phyloP scores from a whole-genome alignment of 495 filamentous ascomycete species.

The Aspergillus sparsus region DNA sequence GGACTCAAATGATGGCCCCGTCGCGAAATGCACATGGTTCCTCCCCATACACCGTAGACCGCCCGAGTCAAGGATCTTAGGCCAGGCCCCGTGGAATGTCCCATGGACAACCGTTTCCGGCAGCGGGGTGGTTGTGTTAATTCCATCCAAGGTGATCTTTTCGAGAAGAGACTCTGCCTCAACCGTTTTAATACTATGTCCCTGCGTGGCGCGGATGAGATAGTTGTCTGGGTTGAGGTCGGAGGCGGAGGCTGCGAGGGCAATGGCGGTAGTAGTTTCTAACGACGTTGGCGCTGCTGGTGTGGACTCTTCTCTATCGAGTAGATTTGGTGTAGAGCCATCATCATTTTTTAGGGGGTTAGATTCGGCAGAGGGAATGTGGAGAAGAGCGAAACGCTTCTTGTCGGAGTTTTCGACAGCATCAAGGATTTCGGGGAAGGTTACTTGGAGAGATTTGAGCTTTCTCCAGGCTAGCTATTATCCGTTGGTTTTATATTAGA shows the following conservation, averaged over 20 bases:
- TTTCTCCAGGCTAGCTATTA: constrained; percentile 69
- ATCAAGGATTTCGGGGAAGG: constrained; percentile 70
- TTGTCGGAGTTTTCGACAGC: constrained; percentile 80
- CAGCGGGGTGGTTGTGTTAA: constrained; percentile 43
- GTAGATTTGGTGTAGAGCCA: constrained; percentile 16
- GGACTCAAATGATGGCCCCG: constrained; percentile 56
- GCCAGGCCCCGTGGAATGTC: constrained; percentile 78
- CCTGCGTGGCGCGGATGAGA: constrained; percentile 93
- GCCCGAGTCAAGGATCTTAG: constrained; percentile 66
- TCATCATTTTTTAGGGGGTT: constrained; percentile 22
- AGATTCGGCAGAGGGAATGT: constrained; percentile 37
- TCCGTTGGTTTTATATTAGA: background rate
- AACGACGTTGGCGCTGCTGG: background rate
- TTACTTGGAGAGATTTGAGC: constrained; percentile 66
- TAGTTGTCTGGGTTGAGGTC: constrained; percentile 62
- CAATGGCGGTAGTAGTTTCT: constrained; percentile 32
- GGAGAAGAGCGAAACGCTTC: constrained; percentile 75
- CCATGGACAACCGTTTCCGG: constrained; percentile 78
- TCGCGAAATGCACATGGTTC: constrained; percentile 85
- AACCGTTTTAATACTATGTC: constrained; percentile 67
- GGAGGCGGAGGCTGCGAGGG: constrained; percentile 32
- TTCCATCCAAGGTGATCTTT: constrained; percentile 52
- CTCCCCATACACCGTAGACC: constrained; percentile 78
- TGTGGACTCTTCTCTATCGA: constrained; percentile 20
- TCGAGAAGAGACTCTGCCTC: constrained; percentile 67